A percentile compares a stretch with the other conserved stretches of the same genome.
Conservation (phyloP, 192 early-diverging fungal species). For the Backusella parvicylindrica region DNA sequence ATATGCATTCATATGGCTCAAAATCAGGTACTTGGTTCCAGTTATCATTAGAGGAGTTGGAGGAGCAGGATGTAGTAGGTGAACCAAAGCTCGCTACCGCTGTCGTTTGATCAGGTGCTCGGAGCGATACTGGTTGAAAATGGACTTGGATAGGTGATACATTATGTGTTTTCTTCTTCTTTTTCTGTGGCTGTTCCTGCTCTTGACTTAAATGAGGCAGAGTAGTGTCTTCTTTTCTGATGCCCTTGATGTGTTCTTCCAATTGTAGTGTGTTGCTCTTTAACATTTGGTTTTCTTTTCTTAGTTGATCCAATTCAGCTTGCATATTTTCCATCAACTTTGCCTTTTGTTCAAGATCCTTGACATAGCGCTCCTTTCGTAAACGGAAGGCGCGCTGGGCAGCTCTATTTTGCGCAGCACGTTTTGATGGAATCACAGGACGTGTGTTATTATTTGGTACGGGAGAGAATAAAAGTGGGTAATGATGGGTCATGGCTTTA, state of each 20-base stretch:
- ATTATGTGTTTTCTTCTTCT: background rate
- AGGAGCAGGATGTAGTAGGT: background rate
- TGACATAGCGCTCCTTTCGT: conserved; percentile 78
- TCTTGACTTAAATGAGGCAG: background rate
- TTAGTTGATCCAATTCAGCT: conserved; percentile 22
- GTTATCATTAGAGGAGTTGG: background rate
- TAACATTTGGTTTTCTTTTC: conserved; percentile 26
- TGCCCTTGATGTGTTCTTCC: background rate
- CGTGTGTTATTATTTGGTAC: background rate
- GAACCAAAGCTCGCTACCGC: background rate
- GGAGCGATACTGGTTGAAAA: conserved; percentile 6
- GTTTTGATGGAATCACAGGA: conserved; percentile 51
- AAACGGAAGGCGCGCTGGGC: conserved; percentile 90
- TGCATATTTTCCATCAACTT: conserved; percentile 49
- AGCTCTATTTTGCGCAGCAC: conserved; percentile 87
- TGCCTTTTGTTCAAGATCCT: conserved; percentile 71
- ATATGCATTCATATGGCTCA: conserved; percentile 13
- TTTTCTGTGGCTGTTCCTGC: background rate
- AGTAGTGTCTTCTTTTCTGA: background rate
- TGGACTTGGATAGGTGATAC: background rate
- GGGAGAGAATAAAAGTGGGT: conserved; percentile 8
- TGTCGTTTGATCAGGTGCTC: conserved; percentile 8
- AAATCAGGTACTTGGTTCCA: background rate
- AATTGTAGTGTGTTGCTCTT: background rate
- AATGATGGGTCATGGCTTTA: background rate